These are phyloP conservation scores for Apium graveolens DNA, from an alignment of 129 eudicot species.

Conservation along the genomic window DNA sequence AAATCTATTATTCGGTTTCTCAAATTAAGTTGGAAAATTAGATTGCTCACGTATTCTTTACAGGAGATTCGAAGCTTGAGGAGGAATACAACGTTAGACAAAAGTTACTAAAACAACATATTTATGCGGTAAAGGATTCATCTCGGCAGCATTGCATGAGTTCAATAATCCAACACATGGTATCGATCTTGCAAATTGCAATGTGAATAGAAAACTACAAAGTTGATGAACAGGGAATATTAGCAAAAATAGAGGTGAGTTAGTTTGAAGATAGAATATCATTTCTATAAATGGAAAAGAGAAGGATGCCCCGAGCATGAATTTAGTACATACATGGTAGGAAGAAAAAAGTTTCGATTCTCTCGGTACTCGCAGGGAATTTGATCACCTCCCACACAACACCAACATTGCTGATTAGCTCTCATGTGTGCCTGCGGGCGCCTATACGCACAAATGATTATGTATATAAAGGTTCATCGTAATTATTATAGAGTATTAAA, in stretches of 20 bases:
- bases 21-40: too few species aligned
- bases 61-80: constrained; percentile 1
- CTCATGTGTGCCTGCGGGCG: too few species aligned
- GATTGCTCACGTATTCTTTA: neutral
- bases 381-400: neutral
- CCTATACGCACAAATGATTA: too few species aligned
- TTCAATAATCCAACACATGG: neutral
- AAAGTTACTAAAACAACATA: neutral
- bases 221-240: neutral
- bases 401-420: too few species aligned
- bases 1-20: too few species aligned
- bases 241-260: neutral
- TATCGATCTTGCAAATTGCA: neutral
- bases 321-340: neutral
- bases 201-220: neutral
- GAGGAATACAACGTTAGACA: neutral
- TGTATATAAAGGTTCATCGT: too few species aligned
- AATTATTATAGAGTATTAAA: too few species aligned
- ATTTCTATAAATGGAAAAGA: constrained; percentile 8
- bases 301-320: neutral
- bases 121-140: neutral
- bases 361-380: neutral
- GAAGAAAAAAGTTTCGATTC: neutral
- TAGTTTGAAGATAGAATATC: neutral
- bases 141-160: neutral